A percentile compares a stretch with the other conserved stretches of the same genome.
phyloP scores from a whole-genome alignment of 108 stramenopile genomes.

The Nitzschia palea region DNA sequence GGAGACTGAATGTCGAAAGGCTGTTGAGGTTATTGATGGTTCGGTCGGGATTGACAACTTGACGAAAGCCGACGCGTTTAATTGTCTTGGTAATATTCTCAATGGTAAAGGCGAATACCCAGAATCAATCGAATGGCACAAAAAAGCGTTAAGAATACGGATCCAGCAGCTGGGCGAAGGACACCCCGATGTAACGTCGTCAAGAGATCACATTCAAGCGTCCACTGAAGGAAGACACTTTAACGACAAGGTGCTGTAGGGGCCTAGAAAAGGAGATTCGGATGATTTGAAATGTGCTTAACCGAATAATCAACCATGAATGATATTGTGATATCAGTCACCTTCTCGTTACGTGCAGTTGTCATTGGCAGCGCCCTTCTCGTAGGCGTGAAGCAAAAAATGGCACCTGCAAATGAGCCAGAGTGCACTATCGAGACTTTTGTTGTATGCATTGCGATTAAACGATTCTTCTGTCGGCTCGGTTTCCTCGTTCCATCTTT shows the following conservation, averaged over 20 bases:
- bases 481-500: conserved; percentile 47
- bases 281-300: too few relatives aligned
- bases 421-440: conserved; percentile 46
- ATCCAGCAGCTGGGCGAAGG: conserved; percentile 15
- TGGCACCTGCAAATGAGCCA: conserved; percentile 64
- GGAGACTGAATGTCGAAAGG: conserved; percentile 29
- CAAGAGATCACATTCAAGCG: conserved; percentile 4
- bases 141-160: conserved; percentile 30
- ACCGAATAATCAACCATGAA: too few relatives aligned
- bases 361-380: too few relatives aligned
- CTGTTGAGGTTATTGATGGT: conserved; percentile 19
- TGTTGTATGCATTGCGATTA: conserved; percentile 70
- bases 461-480: conserved; percentile 46
- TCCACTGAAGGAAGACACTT: not conserved
- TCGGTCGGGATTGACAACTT: conserved; percentile 13
- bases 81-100: conserved; percentile 22
- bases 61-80: conserved; percentile 23
- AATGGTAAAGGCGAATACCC: conserved; percentile 17
- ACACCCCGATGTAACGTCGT: conserved; percentile 18
- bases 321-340: too few relatives aligned
- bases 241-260: conserved; percentile 20
- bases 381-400: conserved; percentile 17
- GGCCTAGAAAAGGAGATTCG: not conserved
- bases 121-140: conserved; percentile 15
- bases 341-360: too few relatives aligned